Evolutionary conservation across 805 yeast species (phyloP), one percentile per base, ranked within the genome.

Genomic region (Candida dajiaensis): DNA sequence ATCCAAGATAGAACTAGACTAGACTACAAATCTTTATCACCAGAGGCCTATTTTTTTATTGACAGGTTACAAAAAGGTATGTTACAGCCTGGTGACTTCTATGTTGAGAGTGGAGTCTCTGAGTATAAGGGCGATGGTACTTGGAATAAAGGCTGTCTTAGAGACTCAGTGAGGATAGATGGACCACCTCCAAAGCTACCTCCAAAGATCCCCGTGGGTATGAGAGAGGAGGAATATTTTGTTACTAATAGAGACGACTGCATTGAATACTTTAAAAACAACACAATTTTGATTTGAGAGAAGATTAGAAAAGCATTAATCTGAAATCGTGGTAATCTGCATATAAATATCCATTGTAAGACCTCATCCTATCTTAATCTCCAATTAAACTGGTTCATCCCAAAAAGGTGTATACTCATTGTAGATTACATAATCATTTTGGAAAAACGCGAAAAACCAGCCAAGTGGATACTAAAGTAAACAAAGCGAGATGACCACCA

Each of bases 171-270:
- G 4, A 47, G 41, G 3, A 41, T 51, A 2, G 47, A 40, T 6
- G 49, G 28, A 5, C 41, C 38, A 6, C 37, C 55, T 3, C 64
- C 64, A 5, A 42, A 38, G 8, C 41, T 53, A 2, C 63, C 63
- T 9, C 60, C 61, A 18, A 55, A 55, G 50, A 52, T 59, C 13
- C 63, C 64, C 1, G 37, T 57, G 5, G 64, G 64, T 4, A 53
- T 59, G 62, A 38, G 19, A 1, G 35, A 50, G 12, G 58, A 51
- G 36, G 64, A 59, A 42, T 59, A 49, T 47, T 58, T 48, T 36
- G 49, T 47, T 13, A 35, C 56, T 15, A 43, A 51, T 22, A 50
- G 47, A 40, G 38, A 28, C 11, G 50, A 47, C 16, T 56, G 40
- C 45, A 29, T 55, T 10, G 48, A 36, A 1, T 56, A 50, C 38